These are phyloP conservation scores for Cochlearia excelsa DNA, from an alignment of 345 rosid species.

Conservation along the genomic window DNA sequence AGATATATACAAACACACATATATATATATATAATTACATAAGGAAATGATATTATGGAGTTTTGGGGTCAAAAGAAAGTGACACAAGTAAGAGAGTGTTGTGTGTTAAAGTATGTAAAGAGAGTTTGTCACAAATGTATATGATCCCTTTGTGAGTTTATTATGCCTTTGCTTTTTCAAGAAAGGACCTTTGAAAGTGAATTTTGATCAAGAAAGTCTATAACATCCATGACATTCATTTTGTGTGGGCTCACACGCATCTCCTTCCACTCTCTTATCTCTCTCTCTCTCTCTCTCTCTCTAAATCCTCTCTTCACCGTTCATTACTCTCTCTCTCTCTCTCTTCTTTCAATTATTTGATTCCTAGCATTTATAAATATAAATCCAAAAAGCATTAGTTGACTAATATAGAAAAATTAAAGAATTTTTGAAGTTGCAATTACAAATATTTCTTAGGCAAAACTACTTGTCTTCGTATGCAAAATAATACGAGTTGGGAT, in stretches of 20 bases:
- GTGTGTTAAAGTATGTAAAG: conserved; percentile 27
- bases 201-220: conserved; percentile 28
- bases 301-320: conserved; percentile 27
- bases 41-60: conserved; percentile 20
- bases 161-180: conserved; percentile 40
- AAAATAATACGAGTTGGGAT: too few relatives aligned
- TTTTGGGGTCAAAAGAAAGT: conserved; percentile 37
- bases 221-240: conserved; percentile 20
- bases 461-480: too few relatives aligned
- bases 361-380: conserved; percentile 22
- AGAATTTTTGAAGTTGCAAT: background rate
- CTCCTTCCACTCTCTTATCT: conserved; percentile 29
- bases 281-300: conserved; percentile 8
- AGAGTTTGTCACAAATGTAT: conserved; percentile 26
- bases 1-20: too few relatives aligned
- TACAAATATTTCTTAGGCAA: conserved; percentile 1
- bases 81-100: conserved; percentile 28
- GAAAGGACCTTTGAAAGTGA: conserved; percentile 41
- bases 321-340: conserved; percentile 19
- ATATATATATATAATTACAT: background rate
- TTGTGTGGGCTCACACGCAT: conserved; percentile 35
- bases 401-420: conserved; percentile 4
- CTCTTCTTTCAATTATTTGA: conserved; percentile 11
- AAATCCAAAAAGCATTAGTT: conserved; percentile 11
- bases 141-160: conserved; percentile 29